phyloP scores from a whole-genome alignment of 2,329 filamentous ascomycete species.

The Talaromyces sp. region DNA sequence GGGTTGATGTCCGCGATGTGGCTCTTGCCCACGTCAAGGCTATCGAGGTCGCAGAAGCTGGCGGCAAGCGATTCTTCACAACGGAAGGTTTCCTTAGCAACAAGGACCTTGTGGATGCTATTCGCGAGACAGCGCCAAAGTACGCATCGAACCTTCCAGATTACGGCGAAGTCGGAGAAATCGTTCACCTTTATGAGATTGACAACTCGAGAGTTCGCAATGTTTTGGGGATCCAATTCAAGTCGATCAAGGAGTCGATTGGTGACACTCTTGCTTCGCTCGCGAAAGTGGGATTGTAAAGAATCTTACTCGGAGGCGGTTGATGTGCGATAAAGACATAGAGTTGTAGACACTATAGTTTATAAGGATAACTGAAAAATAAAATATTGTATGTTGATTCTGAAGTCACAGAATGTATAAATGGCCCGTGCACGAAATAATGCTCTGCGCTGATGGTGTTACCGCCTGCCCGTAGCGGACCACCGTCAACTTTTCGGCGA shows the following conservation, averaged over 20 bases:
- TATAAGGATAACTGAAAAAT: not conserved
- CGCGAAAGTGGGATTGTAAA: slow-evolving; percentile 33
- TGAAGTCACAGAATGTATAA: not conserved
- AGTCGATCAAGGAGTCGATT: slow-evolving; percentile 38
- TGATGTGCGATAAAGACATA: too few relatives aligned
- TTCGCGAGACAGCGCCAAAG: slow-evolving; percentile 45
- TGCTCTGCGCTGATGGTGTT: not conserved
- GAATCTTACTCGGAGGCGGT: not conserved
- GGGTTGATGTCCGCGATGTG: slow-evolving; percentile 54
- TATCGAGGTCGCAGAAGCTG: slow-evolving; percentile 47
- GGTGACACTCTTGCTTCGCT: slow-evolving; percentile 40
- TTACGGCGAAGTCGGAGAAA: slow-evolving; percentile 33
- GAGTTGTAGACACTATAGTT: not conserved
- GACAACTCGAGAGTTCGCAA: slow-evolving; percentile 44
- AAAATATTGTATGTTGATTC: not conserved
- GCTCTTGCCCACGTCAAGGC: slow-evolving; percentile 50
- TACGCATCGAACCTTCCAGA: slow-evolving; percentile 43
- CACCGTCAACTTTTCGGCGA: slow-evolving; percentile 22
- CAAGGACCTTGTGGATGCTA: slow-evolving; percentile 43
- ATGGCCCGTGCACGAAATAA: not conserved
- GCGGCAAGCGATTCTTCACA: slow-evolving; percentile 48
- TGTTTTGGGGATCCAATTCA: slow-evolving; percentile 44
- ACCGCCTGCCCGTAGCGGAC: slow-evolving; percentile 28
- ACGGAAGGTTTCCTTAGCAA: slow-evolving; percentile 44
- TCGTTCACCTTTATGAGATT: slow-evolving; percentile 32